Evolutionary conservation across 805 yeast species (phyloP).

Genomic region (Groenewaldozyma tartarivorans): DNA sequence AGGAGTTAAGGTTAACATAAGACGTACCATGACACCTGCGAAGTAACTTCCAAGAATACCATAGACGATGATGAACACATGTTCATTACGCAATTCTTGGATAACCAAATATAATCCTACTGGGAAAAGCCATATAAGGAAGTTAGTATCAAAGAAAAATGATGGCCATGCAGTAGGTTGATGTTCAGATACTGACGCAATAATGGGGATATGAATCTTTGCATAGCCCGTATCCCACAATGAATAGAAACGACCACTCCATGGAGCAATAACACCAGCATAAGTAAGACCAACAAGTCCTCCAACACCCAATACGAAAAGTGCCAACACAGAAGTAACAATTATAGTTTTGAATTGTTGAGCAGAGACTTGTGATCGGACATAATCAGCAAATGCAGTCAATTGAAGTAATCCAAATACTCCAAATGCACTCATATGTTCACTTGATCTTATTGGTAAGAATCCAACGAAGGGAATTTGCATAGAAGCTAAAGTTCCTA

Average conservation of each 20-base stretch:
- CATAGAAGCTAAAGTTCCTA: slow-evolving; percentile 98
- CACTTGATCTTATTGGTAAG: slow-evolving; percentile 91
- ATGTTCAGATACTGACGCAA: slow-evolving; percentile 97
- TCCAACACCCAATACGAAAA: slow-evolving; percentile 53
- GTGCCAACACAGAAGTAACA: slow-evolving; percentile 44
- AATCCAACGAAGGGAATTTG: slow-evolving; percentile 98
- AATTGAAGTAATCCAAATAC: slow-evolving; percentile 92
- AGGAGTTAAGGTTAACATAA: slow-evolving; percentile 95
- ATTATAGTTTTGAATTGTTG: slow-evolving; percentile 50
- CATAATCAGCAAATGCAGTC: slow-evolving; percentile 75
- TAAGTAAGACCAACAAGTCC: slow-evolving; percentile 76
- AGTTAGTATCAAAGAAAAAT: slow-evolving; percentile 86
- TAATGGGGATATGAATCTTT: slow-evolving; percentile 94
- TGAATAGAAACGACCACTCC: slow-evolving; percentile 99
- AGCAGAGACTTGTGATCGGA: slow-evolving; percentile 63
- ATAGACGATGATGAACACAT: slow-evolving; percentile 84
- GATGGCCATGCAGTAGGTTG: slow-evolving; percentile 99
- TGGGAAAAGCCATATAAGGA: slow-evolving; percentile 96
- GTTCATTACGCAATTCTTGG: slow-evolving; percentile 85
- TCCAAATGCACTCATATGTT: slow-evolving; percentile 97
- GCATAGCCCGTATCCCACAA: slow-evolving; percentile 98
- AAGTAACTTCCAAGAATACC: slow-evolving; percentile 91
- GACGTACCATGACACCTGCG: slow-evolving; percentile 98
- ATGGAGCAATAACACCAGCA: slow-evolving; percentile 92
- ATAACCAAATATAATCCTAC: slow-evolving; percentile 89